These are phyloP conservation scores for Cryptococcus maquisensis DNA, from an alignment of 1,284 basidiomycete genomes.

Conservation along the genomic window DNA sequence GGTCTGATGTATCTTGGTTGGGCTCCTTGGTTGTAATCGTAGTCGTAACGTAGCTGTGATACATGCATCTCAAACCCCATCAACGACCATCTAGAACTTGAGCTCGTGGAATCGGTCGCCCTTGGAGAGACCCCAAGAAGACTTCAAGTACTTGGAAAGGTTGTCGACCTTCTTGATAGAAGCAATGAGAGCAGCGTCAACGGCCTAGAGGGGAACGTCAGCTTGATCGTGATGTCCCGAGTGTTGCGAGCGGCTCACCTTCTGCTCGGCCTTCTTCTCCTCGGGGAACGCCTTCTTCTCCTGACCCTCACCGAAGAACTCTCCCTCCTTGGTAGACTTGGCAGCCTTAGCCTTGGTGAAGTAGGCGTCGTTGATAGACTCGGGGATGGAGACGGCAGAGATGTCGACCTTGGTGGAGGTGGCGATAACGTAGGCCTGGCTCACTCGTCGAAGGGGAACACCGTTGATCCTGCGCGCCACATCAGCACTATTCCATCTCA, in stretches of 20 bases:
- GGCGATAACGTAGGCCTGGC: slow-evolving; percentile 98
- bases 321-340: slow-evolving; percentile 78
- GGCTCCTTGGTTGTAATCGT: slow-evolving; percentile 65
- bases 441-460: slow-evolving; percentile 95
- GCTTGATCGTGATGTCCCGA: neutral
- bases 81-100: slow-evolving; percentile 44
- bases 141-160: slow-evolving; percentile 89
- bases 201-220: slow-evolving; percentile 30
- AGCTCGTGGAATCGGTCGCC: slow-evolving; percentile 57
- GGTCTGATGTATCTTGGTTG: slow-evolving; percentile 63
- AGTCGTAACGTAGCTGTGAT: slow-evolving; percentile 23
- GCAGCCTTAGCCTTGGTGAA: slow-evolving; percentile 78
- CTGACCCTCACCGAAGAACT: slow-evolving; percentile 93
- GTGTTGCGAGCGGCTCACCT: slow-evolving; percentile 52
- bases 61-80: slow-evolving; percentile 32
- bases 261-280: slow-evolving; percentile 88
- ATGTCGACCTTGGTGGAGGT: slow-evolving; percentile 95
- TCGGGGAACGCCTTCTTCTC: slow-evolving; percentile 91
- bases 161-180: slow-evolving; percentile 90
- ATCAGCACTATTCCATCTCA: no score
- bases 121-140: slow-evolving; percentile 92
- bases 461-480: slow-evolving; percentile 65
- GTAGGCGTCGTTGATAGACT: slow-evolving; percentile 92
- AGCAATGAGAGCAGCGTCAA: slow-evolving; percentile 79
- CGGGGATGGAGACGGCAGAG: slow-evolving; percentile 64